Evolutionary conservation across 2,329 filamentous ascomycete species (phyloP).

Genomic region (Ophiocordyceps camponoti-floridani): DNA sequence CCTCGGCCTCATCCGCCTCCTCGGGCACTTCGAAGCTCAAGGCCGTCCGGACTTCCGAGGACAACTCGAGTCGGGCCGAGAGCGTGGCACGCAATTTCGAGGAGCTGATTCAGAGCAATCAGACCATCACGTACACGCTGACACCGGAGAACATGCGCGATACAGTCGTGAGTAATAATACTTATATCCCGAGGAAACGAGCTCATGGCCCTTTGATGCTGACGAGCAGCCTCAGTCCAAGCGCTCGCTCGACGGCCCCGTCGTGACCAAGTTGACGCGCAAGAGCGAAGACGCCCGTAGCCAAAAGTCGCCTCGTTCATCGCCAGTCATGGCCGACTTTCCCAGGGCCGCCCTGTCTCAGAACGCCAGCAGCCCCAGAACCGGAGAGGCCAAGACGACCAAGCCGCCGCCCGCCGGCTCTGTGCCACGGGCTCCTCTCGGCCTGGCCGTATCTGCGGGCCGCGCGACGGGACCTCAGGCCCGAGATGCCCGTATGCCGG

Average conservation of each 20-base stretch:
- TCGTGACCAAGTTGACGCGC: conserved; percentile 20
- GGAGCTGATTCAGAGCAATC: conserved; percentile 62
- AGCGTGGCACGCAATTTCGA: conserved; percentile 56
- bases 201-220: not conserved
- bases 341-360: conserved; percentile 11
- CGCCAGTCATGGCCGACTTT: conserved; percentile 22
- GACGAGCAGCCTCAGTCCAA: conserved; percentile 13
- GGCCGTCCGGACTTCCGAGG: conserved; percentile 38
- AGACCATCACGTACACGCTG: conserved; percentile 68
- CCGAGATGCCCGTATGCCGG: conserved; percentile 54
- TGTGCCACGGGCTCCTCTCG: conserved; percentile 8
- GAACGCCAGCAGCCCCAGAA: conserved; percentile 1
- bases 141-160: conserved; percentile 66
- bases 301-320: conserved; percentile 26
- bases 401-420: conserved; percentile 5
- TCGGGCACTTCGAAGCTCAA: conserved; percentile 32
- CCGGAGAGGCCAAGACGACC: conserved; percentile 3
- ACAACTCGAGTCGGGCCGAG: conserved; percentile 30
- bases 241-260: conserved; percentile 23
- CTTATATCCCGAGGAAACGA: not conserved
- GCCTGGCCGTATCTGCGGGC: conserved; percentile 6
- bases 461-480: conserved; percentile 20
- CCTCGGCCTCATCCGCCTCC: conserved; percentile 32
- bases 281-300: conserved; percentile 28
- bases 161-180: conserved; percentile 51